Base-by-base conservation (phyloP, 2,329 filamentous ascomycete genomes). In the Paraconiothyrium sp. region DNA sequence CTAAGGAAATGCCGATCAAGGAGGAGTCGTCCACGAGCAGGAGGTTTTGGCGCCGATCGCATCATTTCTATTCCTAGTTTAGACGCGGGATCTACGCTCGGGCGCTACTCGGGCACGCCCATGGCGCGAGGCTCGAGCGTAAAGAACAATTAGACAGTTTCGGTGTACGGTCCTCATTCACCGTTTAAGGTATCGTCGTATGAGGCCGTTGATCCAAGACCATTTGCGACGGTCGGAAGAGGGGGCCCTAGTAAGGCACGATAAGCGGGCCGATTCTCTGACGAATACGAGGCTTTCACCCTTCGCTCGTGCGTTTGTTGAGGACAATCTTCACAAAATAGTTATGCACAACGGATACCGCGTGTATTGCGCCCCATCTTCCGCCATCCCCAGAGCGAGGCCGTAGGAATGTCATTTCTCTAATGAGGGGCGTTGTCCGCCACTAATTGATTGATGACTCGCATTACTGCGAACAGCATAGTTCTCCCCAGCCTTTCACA, bases 251-350 rank as follows among this genome's bases (percentile, higher is more conserved):
- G 10, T 37, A 37, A 11, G 14, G 35, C 3, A 37, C 35, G 10
- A 37, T 4, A 37, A 37, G 35, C 8, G 35, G 35, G 35, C 14
- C 35, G 14, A 14, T 14, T 10, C 4, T 37, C 35, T 37, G 24
- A 8, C 22, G 43, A 20, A 10, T 20, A 24, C 43, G 10, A 46
- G 43, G 43, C 43, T 24, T 13, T 46, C 43, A 24, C 43, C 10
- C 24, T 13, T 11, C 20, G 3, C 20, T 22, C 11, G 43, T 46
- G 43, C 43, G 43, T 46, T 11, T 24, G 43, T 46, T 46, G 43
- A 46, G 43, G 43, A 46, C 20, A 46, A 46, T 46, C 43, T 46
- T 46, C 43, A 24, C 20, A 46, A 46, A 22, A 46, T 41, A 46
- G 7, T 46, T 24, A 46, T 46, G 43, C 43, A 46, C 8, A 20